Conservation (phyloP, 345 rosid genomes). For the Passiflora organensis region DNA sequence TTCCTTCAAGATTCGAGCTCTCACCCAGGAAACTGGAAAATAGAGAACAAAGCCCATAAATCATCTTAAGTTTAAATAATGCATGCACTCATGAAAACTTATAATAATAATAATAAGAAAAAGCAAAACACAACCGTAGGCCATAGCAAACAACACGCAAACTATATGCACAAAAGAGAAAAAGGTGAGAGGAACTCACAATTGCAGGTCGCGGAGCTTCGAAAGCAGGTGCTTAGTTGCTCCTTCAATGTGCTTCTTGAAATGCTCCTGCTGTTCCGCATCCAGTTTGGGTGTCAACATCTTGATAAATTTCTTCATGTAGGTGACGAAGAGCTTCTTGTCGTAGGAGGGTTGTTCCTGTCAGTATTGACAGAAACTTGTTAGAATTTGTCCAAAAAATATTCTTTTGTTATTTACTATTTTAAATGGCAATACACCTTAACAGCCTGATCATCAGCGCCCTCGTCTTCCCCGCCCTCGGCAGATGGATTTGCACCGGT, state of each 20-base stretch:
- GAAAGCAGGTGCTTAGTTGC: slow-evolving; percentile 84
- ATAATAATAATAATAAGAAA: too few relatives aligned
- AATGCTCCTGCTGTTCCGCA: slow-evolving; percentile 41
- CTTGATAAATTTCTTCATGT: slow-evolving; percentile 75
- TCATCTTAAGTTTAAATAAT: not conserved
- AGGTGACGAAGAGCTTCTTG: slow-evolving; percentile 74
- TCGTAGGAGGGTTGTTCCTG: slow-evolving; percentile 95
- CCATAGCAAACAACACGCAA: too few relatives aligned
- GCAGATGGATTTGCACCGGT: slow-evolving; percentile 99
- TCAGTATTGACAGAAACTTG: not conserved
- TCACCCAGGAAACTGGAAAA: slow-evolving; percentile 80
- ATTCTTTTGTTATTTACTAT: not conserved
- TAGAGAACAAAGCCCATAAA: too few relatives aligned
- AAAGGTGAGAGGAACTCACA: slow-evolving; percentile 40
- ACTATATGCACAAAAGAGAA: not conserved
- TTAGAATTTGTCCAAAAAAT: not conserved
- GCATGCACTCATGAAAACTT: not conserved
- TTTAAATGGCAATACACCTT: slow-evolving; percentile 35
- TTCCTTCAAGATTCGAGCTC: slow-evolving; percentile 71
- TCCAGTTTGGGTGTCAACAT: slow-evolving; percentile 52
- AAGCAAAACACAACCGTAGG: too few relatives aligned
- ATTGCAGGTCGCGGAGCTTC: slow-evolving; percentile 81
- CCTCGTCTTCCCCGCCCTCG: slow-evolving; percentile 75
- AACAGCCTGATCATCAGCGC: slow-evolving; percentile 70
- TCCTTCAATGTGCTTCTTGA: slow-evolving; percentile 84